Evolutionary conservation across 176 grass and related monocot genomes (phyloP), one percentile per base, ranked within the genome.

Genomic region (Chloris gayana): DNA sequence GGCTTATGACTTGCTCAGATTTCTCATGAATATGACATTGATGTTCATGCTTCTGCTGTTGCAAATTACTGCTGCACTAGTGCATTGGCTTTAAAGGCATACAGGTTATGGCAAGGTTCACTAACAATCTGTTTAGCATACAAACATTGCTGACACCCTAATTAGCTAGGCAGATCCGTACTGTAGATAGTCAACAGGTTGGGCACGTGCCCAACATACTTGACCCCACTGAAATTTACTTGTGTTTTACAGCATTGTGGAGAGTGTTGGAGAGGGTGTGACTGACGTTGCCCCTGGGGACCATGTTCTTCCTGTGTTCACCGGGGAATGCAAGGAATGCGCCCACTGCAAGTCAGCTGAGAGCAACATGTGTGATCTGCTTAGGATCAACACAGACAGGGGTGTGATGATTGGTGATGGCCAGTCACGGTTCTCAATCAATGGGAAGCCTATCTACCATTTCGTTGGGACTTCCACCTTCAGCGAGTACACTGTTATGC

Each of bases 261-360:
- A 97, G 84, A 91, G 91, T 57, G 88, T 97, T 44, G 94, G 94
- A 77, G 88, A 97, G 49, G 94, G 91, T 44, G 91, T 97, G 53
- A 93, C 91, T 35, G 91, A 97, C 1, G 8, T 97, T 25, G 84
- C 86, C 73, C 88, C 94, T 41, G 94, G 94, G 27, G 94, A 97
- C 73, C 94, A 97, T 79, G 94, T 97, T 14, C 94, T 97, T 11
- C 94, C 94, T 21, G 88, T 97, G 17, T 97, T 97, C 84, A 97
- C 94, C 38, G 94, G 94, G 66, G 94, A 97, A 61, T 97, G 94
- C 46, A 97, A 87, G 63, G 94, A 97, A 49, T 93, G 94, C 13
- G 50, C 70, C 10, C 94, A 97, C 46, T 97, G 94, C 82, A 93
- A 91, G 45, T 91, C 86, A 0, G 70, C 85, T 8, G 91, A 97